A percentile compares a stretch with the other conserved stretches of the same genome.
Evolutionary conservation across 768 basidiomycete genomes (phyloP).

Genomic region (Amanita muscaria): DNA sequence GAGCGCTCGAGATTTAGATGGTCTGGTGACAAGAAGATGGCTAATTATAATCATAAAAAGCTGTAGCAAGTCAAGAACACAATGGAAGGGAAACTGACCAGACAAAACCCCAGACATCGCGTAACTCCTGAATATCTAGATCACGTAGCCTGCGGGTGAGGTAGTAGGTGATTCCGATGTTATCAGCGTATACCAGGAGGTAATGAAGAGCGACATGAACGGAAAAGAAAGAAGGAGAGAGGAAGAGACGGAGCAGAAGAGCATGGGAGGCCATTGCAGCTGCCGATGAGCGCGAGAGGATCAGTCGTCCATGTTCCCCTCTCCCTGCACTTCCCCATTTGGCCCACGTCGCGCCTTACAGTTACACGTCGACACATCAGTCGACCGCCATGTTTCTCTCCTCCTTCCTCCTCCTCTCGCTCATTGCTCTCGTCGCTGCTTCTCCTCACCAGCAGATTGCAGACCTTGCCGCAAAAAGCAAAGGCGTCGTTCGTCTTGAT

Average conservation of each 20-base stretch:
- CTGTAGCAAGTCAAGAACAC: constrained; percentile 10
- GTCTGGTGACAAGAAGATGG: constrained; percentile 89
- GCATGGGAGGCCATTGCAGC: constrained; percentile 60
- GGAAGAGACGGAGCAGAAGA: constrained; percentile 83
- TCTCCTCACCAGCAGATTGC: constrained; percentile 49
- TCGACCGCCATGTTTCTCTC: constrained; percentile 17
- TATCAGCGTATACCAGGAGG: constrained; percentile 71
- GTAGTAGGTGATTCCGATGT: constrained; percentile 89
- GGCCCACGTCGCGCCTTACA: constrained; percentile 9
- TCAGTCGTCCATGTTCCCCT: too few relatives aligned
- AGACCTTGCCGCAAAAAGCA: constrained; percentile 58
- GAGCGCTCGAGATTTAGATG: constrained; percentile 84
- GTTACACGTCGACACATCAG: constrained; percentile 21
- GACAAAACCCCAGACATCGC: constrained; percentile 85
- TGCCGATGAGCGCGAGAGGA: not conserved
- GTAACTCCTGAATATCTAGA: constrained; percentile 60
- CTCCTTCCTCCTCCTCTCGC: constrained; percentile 22
- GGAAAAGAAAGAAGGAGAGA: constrained; percentile 87
- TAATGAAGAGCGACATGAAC: constrained; percentile 92
- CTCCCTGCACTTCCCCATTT: constrained; percentile 15
- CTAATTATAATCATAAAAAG: constrained; percentile 32
- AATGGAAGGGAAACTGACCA: constrained; percentile 59
- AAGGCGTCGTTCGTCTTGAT: constrained; percentile 80
- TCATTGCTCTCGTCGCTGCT: constrained; percentile 23
- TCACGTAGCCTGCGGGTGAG: constrained; percentile 66